phyloP scores from a whole-genome alignment of 352 stramenopile genomes.

The Phytophthora aleatoria region DNA sequence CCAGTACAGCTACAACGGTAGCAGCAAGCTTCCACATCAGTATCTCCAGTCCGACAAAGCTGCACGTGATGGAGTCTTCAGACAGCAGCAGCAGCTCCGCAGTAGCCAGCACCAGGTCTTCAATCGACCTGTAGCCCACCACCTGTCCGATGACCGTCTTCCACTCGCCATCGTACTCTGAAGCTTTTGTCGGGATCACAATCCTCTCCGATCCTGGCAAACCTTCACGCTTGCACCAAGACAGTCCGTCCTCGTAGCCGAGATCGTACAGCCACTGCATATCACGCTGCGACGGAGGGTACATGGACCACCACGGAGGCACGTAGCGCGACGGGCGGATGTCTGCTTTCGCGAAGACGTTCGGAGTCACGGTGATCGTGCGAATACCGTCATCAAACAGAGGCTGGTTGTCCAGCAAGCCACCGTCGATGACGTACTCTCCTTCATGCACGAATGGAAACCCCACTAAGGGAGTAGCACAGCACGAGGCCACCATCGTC shows the following conservation, averaged over 20 bases:
- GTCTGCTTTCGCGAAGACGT: slow-evolving; percentile 45
- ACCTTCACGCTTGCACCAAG: slow-evolving; percentile 34
- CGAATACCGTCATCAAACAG: slow-evolving; percentile 37
- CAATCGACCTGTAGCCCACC: slow-evolving; percentile 32
- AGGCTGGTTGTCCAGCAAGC: slow-evolving; percentile 62
- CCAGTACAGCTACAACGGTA: slow-evolving; percentile 17
- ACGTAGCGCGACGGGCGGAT: slow-evolving; percentile 71
- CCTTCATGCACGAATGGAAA: slow-evolving; percentile 56
- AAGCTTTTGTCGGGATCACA: slow-evolving; percentile 35
- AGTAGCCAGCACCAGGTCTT: slow-evolving; percentile 20
- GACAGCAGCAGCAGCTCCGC: slow-evolving; percentile 24
- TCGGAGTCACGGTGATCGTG: slow-evolving; percentile 41
- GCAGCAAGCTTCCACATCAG: slow-evolving; percentile 27
- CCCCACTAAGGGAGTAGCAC: slow-evolving; percentile 48
- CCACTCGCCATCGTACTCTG: slow-evolving; percentile 31
- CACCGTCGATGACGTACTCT: slow-evolving; percentile 66
- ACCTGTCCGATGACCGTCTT: slow-evolving; percentile 35
- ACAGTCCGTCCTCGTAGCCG: slow-evolving; percentile 51
- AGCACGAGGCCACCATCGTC: slow-evolving; percentile 61
- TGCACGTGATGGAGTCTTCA: slow-evolving; percentile 20
- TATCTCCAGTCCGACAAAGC: slow-evolving; percentile 25
- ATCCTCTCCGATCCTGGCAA: slow-evolving; percentile 20
- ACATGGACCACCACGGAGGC: slow-evolving; percentile 65
- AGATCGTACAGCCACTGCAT: slow-evolving; percentile 63
- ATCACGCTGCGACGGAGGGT: slow-evolving; percentile 50